phyloP scores from a whole-genome alignment of 163 green algal genomes.

The Prototheca wickerhamii region DNA sequence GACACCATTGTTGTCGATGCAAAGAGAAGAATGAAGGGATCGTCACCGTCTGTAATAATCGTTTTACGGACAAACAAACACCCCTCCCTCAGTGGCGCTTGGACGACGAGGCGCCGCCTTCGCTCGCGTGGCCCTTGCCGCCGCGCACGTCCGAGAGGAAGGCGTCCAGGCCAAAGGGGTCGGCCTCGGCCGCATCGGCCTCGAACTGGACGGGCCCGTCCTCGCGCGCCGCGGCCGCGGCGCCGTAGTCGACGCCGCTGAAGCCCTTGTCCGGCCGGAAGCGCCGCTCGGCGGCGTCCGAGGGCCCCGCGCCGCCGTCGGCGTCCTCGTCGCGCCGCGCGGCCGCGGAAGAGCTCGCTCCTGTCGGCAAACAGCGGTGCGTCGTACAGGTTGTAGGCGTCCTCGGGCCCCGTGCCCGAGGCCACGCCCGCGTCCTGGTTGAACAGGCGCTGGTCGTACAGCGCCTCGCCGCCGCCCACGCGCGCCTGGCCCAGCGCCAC shows the following conservation, averaged over 20 bases:
- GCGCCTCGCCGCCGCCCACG: slow-evolving; percentile 64
- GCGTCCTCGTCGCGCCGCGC: slow-evolving; percentile 72
- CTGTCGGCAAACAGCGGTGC: slow-evolving; percentile 85
- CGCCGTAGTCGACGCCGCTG: slow-evolving; percentile 37
- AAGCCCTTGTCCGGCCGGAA: slow-evolving; percentile 43
- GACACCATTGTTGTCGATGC: no score
- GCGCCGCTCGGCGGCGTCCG: slow-evolving; percentile 1
- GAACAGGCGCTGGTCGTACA: slow-evolving; percentile 97
- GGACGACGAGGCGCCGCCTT: no score
- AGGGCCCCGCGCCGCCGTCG: slow-evolving; percentile 47
- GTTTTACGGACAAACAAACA: no score
- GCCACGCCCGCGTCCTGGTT: slow-evolving; percentile 51
- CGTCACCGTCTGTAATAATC: no score
- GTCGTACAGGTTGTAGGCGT: slow-evolving; percentile 94
- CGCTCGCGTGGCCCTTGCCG: slow-evolving; percentile 20
- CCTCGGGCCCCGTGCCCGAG: slow-evolving; percentile 75
- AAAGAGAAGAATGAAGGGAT: no score
- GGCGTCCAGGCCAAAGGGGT: slow-evolving; percentile 93
- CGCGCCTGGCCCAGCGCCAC: slow-evolving; percentile 56
- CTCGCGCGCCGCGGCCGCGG: slow-evolving; percentile 17
- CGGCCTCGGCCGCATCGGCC: slow-evolving; percentile 65
- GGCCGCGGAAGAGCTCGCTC: slow-evolving; percentile 48
- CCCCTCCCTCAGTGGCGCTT: no score
- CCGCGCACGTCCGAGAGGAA: slow-evolving; percentile 67
- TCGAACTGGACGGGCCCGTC: slow-evolving; percentile 71